A percentile compares a stretch with the other conserved stretches of the same genome.
Evolutionary conservation across 2,329 filamentous ascomycete species (phyloP).

Genomic region (Calonectria pseudoreteaudii): DNA sequence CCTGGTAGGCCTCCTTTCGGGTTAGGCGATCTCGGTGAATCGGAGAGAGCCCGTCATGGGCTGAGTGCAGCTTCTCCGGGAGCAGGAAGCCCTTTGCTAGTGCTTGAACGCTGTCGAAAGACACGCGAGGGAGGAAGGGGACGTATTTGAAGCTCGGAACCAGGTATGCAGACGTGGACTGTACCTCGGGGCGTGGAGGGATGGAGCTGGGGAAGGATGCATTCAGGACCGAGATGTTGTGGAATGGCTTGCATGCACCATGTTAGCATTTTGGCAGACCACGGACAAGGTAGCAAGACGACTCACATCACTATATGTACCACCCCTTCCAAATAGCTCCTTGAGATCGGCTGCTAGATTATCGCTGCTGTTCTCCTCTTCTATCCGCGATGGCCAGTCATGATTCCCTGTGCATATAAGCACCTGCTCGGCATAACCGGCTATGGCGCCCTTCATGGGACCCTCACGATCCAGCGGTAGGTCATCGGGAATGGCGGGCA

Average conservation of each 20-base stretch:
- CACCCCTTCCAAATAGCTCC: conserved; percentile 73
- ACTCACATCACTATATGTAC: conserved; percentile 74
- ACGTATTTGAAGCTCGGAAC: conserved; percentile 88
- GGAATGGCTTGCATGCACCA: conserved; percentile 73
- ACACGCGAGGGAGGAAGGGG: conserved; percentile 74
- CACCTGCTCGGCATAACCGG: conserved; percentile 83
- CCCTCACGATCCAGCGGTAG: conserved; percentile 80
- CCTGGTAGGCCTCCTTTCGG: conserved; percentile 64
- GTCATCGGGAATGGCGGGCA: conserved; percentile 71
- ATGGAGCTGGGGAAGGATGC: conserved; percentile 76
- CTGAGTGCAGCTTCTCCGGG: conserved; percentile 70
- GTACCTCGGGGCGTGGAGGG: conserved; percentile 56
- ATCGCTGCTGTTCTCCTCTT: conserved; percentile 78
- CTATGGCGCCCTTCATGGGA: conserved; percentile 80
- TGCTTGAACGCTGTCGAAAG: conserved; percentile 65
- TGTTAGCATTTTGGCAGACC: not conserved
- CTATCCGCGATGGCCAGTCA: conserved; percentile 88
- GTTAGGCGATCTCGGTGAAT: conserved; percentile 65
- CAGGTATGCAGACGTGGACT: conserved; percentile 76
- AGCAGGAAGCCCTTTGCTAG: conserved; percentile 75
- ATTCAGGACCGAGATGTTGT: conserved; percentile 82
- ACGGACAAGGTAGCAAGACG: not conserved
- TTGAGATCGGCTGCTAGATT: conserved; percentile 80
- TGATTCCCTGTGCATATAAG: conserved; percentile 83
- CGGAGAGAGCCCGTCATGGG: conserved; percentile 70